A percentile compares a stretch with the other conserved stretches of the same genome.
Conservation (phyloP, 306 rosid species). For the Acmispon strigosus region DNA sequence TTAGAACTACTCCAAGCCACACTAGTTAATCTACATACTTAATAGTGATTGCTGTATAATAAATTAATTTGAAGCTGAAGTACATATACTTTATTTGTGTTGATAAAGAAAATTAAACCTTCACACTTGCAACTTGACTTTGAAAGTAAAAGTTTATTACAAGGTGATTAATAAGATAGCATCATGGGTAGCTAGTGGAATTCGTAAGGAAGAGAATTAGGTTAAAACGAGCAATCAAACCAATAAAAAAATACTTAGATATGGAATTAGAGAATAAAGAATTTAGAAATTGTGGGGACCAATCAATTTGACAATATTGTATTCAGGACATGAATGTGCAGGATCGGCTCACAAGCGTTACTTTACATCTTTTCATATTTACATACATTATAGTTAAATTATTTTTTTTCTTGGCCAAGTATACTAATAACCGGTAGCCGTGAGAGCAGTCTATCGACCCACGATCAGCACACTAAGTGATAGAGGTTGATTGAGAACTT, state of each 20-base stretch:
- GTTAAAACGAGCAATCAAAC: slow-evolving; percentile 23
- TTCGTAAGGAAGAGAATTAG: slow-evolving; percentile 22
- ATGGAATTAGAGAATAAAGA: background rate
- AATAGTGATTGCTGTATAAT: background rate
- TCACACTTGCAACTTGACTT: background rate
- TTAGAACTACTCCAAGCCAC: too few relatives aligned
- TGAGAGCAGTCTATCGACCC: too few relatives aligned
- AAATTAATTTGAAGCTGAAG: too few relatives aligned
- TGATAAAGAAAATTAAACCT: slow-evolving; percentile 11
- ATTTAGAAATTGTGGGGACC: slow-evolving; percentile 13
- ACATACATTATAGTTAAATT: too few relatives aligned
- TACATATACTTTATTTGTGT: background rate
- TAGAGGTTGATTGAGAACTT: too few relatives aligned
- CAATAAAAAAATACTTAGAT: background rate
- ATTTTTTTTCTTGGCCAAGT: too few relatives aligned
- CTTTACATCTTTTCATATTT: slow-evolving; percentile 8
- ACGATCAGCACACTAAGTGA: too few relatives aligned
- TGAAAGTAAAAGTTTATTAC: background rate
- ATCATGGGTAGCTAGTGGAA: slow-evolving; percentile 16
- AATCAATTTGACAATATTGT: slow-evolving; percentile 29
- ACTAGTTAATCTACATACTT: too few relatives aligned
- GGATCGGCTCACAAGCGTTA: background rate
- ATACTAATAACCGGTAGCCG: too few relatives aligned
- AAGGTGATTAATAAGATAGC: slow-evolving; percentile 11
- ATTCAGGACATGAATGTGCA: slow-evolving; percentile 7